Base-by-base conservation (phyloP, 495 filamentous ascomycete genomes). In the Neurospora sp. region DNA sequence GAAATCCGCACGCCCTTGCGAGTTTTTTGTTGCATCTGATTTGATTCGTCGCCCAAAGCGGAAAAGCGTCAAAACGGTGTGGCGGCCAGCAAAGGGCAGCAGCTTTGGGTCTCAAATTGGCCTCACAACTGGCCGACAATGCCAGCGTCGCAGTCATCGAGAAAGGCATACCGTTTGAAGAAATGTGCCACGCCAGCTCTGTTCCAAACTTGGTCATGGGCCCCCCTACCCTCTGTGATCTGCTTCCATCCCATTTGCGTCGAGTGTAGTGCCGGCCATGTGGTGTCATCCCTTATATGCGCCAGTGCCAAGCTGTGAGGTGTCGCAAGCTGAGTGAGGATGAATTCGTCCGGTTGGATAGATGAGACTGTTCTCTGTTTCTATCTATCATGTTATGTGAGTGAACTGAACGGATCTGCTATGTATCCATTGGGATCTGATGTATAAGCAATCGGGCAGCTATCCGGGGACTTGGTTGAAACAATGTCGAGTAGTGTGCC, bases 1-100 rank as follows among this genome's bases (percentile, higher is more conserved):
- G 75, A 83, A 83, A 83, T 83, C 73, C 74, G 75, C 37, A 72
- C 22, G 8, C 22, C 31, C 53, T 44, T 75, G 77, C 76, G 41
- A 53, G 40, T 72, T 74, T 79, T 77, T 77, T 72, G 74, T 71
- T 69, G 76, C 72, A 73, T 72, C 72, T 69, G 78, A 78, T 79
- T 77, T 75, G 77, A 77, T 69, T 42, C 8, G 35, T 61, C 65
- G 74, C 77, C 78, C 35, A 76, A 81, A 81, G 68, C 61, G 77
- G 79, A 72, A 77, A 79, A 79, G 76, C 75, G 78, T 65, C 72
- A 40, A 53, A 73, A 76, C 69, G 37, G 37, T 40, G 47, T 70
- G 71, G 77, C 75, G 78, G 78, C 77, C 78, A 75, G 77, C 76
- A 74, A 77, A 22, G 45, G 45, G 45, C n/a, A 53, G 45, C 45